A percentile compares a stretch with the other conserved stretches of the same genome.
Conservation (phyloP, 495 filamentous ascomycete species). For the Annulohypoxylon moriforme region DNA sequence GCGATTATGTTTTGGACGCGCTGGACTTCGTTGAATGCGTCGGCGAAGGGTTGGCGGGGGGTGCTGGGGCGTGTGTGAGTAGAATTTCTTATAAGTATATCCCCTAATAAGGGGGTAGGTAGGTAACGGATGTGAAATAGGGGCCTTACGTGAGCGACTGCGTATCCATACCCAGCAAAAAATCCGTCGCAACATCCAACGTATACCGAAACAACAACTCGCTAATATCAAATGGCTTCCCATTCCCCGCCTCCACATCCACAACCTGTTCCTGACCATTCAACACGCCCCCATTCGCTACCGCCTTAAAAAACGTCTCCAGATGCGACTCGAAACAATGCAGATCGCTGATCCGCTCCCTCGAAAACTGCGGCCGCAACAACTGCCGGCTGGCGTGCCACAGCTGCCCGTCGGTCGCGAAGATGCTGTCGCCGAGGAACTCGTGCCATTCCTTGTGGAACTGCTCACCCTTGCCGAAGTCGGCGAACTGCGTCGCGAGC, state of each 20-base stretch:
- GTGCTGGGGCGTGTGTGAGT: conserved; percentile 44
- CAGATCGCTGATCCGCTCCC: conserved; percentile 82
- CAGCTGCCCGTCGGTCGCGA: conserved; percentile 76
- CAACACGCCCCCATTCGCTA: conserved; percentile 67
- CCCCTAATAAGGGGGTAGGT: neutral
- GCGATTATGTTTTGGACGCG: conserved; percentile 70
- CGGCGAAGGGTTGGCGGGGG: conserved; percentile 68
- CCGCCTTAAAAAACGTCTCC: conserved; percentile 67
- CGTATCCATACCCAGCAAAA: conserved; percentile 81
- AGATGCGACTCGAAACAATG: conserved; percentile 84
- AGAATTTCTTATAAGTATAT: neutral
- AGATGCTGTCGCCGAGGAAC: conserved; percentile 84
- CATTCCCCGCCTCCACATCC: conserved; percentile 59
- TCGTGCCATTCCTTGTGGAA: conserved; percentile 78
- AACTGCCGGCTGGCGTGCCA: conserved; percentile 83
- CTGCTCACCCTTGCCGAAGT: conserved; percentile 76
- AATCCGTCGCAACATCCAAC: conserved; percentile 85
- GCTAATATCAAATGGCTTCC: conserved; percentile 71
- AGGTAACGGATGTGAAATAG: neutral
- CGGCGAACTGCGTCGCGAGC: conserved; percentile 78
- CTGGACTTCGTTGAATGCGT: conserved; percentile 80
- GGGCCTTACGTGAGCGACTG: conserved; percentile 67
- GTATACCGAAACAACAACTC: conserved; percentile 84
- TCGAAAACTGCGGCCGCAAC: conserved; percentile 84
- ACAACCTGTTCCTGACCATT: conserved; percentile 56